Evolutionary conservation across 164 flowering plant genomes (phyloP).

Genomic region (Stephania japonica): DNA sequence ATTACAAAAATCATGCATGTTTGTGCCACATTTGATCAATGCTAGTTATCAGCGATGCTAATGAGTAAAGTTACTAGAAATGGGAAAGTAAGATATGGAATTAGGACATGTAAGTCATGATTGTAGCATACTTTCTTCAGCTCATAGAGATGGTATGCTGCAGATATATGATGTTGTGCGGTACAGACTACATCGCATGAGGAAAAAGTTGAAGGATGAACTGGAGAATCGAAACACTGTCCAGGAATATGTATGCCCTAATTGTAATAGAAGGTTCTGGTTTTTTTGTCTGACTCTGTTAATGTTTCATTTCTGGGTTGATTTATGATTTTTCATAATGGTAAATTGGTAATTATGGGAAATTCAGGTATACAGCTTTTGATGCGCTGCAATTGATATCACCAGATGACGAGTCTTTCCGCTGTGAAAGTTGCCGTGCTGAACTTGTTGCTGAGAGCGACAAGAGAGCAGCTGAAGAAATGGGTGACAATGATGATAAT

Average conservation of each 20-base stretch:
- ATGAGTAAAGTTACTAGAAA: neutral
- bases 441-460: slow-evolving; percentile 90
- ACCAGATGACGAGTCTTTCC: slow-evolving; percentile 63
- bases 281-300: neutral
- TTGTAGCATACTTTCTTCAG: neutral
- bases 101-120: neutral
- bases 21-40: neutral
- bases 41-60: neutral
- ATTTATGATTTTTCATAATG: neutral
- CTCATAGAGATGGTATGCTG: slow-evolving; percentile 15
- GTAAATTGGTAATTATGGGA: neutral
- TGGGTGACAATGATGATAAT: slow-evolving; percentile 91
- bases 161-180: slow-evolving; percentile 95
- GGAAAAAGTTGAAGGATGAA: slow-evolving; percentile 86
- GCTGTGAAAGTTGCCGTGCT: slow-evolving; percentile 85
- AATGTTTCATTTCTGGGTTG: neutral
- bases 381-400: slow-evolving; percentile 76
- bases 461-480: slow-evolving; percentile 77
- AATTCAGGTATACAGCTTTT: slow-evolving; percentile 77
- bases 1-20: neutral
- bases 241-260: slow-evolving; percentile 89
- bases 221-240: slow-evolving; percentile 82
- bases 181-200: slow-evolving; percentile 90
- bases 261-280: slow-evolving; percentile 62
- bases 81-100: neutral